Base-by-base conservation (phyloP, 1,139 yeast genomes). In the Saccharomyces hybrid region DNA sequence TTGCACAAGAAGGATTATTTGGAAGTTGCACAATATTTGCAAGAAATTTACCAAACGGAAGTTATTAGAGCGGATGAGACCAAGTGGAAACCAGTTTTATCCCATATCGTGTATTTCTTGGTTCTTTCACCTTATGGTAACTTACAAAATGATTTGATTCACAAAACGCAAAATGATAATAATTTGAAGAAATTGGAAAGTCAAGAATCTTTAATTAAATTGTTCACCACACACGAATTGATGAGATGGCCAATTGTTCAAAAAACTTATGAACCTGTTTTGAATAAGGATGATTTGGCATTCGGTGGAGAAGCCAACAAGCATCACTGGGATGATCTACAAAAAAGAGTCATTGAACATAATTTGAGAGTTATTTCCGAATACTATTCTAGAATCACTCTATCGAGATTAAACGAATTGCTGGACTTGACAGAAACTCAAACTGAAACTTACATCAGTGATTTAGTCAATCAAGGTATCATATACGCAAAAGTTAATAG, bases 401-500 rank as follows among this genome's bases (percentile, higher is more conserved):
- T 91, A 57, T 80, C 81, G 48, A 82, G 98, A 67, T 78, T 95
- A 63, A 86, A 91, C 54, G 83, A 84, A 65, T 78, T 95, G 64
- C 77, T 95, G 64, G 98, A 93, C 70, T 78, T 93, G 64, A 71
- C 79, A 9, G 86, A 82, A 58, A 72, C 78, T 47, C 95, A 91
- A 67, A 85, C 96, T 30, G 99, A 95, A 72, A 78, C 79, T 47
- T 86, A 84, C 66, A 84, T 95, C 55, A 87, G 96, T 60, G 86
- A 87, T 59, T 78, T 93, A 68, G 99, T 95, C 42, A 90, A 90
- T 64, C 84, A 84, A 67, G 97, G 96, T 27, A 84, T 90, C 72
- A 88, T 95, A 56, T 85, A 81, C 68, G 99, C 98, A 16, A 89
- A 93, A 70, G 90, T 95, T 66, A 89, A 91, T 72, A 83, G 99